Base-by-base conservation (phyloP, 2,329 filamentous ascomycete genomes). In the Herpomyces periplanetae region DNA sequence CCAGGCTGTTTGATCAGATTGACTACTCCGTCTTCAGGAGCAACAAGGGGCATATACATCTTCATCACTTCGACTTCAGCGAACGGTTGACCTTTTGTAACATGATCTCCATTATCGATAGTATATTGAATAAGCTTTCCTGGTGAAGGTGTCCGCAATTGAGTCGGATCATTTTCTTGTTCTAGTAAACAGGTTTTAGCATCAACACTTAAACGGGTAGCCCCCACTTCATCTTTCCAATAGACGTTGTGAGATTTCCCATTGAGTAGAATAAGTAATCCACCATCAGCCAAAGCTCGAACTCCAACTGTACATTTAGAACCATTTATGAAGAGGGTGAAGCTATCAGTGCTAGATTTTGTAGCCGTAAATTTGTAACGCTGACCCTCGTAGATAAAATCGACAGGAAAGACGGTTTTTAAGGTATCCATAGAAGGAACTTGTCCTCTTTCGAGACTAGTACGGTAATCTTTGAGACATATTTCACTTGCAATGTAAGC, bases 11-110 rank as follows among this genome's bases (percentile, higher is more conserved):
- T 96, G 49, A 96, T 87, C 32, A 96, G 55, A 45, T 88, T 80
- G 22, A 96, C 75, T 21, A 85, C 53, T 47, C 80, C 80, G 31
- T 87, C 80, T 39, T 96, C 80, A 35, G 73, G 63, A 2, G 80
- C 66, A 25, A 96, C 53, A 21, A 96, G 51, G 33, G 80, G 80
- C 80, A 96, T 96, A 52, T 91, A 91, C 80, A 96, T 96, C 53
- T 96, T 96, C 80, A 96, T 96, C 42, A 96, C 80, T 43, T 96
- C 80, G 15, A 96, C 75, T 40, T 96, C 80, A 21, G 80, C 80
- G 34, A 71, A 96, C 13, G 75, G 49, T 40, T 91, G 66, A 22
- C 75, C 75, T 30, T 84, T 69, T 39, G 57, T 62, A 40, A 96
- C 58, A 37, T 96, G 80, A 29, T 71, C 53, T 24, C 80, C 80